Conservation (phyloP, 2,329 filamentous ascomycete genomes). For the Setomelanomma holmii region DNA sequence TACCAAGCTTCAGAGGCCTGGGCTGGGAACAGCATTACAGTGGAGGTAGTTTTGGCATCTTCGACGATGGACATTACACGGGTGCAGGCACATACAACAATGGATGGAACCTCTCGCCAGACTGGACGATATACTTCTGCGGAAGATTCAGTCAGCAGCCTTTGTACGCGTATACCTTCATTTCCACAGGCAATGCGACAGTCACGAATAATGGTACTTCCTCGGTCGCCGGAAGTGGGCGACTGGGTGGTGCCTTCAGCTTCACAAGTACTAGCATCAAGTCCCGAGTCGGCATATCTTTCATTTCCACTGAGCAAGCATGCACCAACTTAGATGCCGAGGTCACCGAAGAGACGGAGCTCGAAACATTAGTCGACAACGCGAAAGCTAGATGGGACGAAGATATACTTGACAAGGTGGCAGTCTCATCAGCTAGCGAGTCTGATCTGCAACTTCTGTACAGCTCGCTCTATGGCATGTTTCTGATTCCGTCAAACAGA, state of each 20-base stretch:
- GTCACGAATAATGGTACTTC: constrained; percentile 29
- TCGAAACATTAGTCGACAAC: constrained; percentile 55
- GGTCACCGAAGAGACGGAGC: constrained; percentile 57
- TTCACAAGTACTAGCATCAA: constrained; percentile 58
- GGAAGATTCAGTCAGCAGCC: constrained; percentile 62
- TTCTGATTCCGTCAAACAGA: constrained; percentile 72
- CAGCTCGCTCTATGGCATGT: constrained; percentile 73
- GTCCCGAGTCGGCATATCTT: constrained; percentile 71
- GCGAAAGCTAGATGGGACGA: constrained; percentile 66
- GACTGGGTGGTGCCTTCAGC: constrained; percentile 60
- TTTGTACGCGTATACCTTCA: constrained; percentile 37
- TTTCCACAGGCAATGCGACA: constrained; percentile 27
- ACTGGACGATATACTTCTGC: constrained; percentile 71
- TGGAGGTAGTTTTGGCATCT: constrained; percentile 64
- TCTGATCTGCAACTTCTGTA: constrained; percentile 69
- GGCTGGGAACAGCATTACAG: constrained; percentile 69
- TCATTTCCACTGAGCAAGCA: constrained; percentile 68
- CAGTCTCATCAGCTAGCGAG: constrained; percentile 63
- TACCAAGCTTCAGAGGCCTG: constrained; percentile 67
- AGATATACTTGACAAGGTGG: constrained; percentile 69
- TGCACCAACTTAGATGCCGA: constrained; percentile 66
- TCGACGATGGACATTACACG: constrained; percentile 62
- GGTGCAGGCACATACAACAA: constrained; percentile 70
- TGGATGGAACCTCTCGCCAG: constrained; percentile 68
- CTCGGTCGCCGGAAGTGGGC: constrained; percentile 26